Conservation (phyloP, 768 basidiomycete species). For the Boletellus emodensis region DNA sequence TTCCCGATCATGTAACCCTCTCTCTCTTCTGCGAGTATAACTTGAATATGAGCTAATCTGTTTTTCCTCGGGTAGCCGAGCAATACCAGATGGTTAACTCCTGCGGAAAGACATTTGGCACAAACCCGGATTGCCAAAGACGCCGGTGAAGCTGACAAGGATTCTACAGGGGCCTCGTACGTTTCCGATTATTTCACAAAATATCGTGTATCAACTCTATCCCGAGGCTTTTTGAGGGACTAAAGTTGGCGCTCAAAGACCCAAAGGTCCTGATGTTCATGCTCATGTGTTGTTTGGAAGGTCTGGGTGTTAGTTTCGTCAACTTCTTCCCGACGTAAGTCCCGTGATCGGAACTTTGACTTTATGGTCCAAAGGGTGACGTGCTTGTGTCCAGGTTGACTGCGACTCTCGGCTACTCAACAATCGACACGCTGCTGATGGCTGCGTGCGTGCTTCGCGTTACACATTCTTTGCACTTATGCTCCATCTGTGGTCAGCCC, state of each 20-base stretch:
- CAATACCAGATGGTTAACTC: constrained; percentile 58
- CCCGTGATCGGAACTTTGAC: neutral
- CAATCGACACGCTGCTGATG: constrained; percentile 55
- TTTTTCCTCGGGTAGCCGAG: constrained; percentile 38
- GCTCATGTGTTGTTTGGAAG: constrained; percentile 48
- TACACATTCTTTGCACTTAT: neutral
- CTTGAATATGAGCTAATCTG: neutral
- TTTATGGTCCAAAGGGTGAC: neutral
- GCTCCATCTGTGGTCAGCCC: constrained; percentile 37
- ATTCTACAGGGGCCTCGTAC: constrained; percentile 53
- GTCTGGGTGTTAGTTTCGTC: constrained; percentile 57
- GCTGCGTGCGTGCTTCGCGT: constrained; percentile 44
- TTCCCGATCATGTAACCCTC: constrained; percentile 55
- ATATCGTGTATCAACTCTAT: neutral
- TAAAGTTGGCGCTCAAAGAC: constrained; percentile 55
- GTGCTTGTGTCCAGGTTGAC: constrained; percentile 39
- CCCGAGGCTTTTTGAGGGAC: constrained; percentile 17
- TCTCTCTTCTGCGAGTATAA: neutral
- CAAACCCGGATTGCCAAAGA: constrained; percentile 66
- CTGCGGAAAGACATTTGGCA: constrained; percentile 50
- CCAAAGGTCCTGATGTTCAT: constrained; percentile 51
- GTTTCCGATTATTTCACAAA: constrained; percentile 17
- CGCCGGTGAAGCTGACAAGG: constrained; percentile 62
- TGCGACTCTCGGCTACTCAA: constrained; percentile 57
- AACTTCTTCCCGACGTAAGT: constrained; percentile 55